Conservation (phyloP, 148 eudicot genomes). For the Chenopodium album region DNA sequence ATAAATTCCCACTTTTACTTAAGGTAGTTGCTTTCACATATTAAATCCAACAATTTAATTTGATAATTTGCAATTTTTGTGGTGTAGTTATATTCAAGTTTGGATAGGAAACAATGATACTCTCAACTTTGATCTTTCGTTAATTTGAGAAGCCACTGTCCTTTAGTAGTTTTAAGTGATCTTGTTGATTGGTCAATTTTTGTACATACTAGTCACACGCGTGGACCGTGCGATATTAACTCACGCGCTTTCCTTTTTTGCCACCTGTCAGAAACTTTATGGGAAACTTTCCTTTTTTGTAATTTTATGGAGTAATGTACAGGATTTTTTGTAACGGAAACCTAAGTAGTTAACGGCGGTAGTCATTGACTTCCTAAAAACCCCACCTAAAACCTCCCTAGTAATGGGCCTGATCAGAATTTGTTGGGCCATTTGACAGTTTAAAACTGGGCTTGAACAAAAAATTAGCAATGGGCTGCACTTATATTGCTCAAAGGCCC, state of each 20-base stretch:
- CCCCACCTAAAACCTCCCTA: conserved; percentile 10
- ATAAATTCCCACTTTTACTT: neutral
- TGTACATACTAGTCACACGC: neutral
- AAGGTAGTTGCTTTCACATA: neutral
- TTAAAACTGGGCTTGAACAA: neutral
- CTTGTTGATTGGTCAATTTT: conserved; percentile 8
- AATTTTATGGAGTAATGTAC: neutral
- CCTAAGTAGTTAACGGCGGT: conserved; percentile 20
- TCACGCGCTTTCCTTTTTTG: neutral
- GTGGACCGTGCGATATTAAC: neutral
- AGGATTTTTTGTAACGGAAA: conserved; percentile 16
- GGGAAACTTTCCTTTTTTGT: neutral
- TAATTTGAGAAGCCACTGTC: conserved; percentile 23
- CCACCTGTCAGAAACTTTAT: conserved; percentile 2
- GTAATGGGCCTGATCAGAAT: neutral
- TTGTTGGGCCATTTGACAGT: too few relatives aligned
- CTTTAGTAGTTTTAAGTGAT: neutral
- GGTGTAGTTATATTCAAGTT: conserved; percentile 1
- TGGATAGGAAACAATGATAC: neutral
- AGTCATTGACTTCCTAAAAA: neutral
- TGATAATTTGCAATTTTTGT: neutral
- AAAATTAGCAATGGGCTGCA: too few relatives aligned
- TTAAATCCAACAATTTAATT: neutral
- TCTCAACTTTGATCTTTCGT: conserved; percentile 15
- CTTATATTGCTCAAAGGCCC: too few relatives aligned